Percentiles rank a stretch among this genome's conserved stretches.
These are phyloP conservation scores for Chrysanthemum lavandulifolium DNA, from an alignment of 129 eudicot genomes.

Conservation along the genomic window DNA sequence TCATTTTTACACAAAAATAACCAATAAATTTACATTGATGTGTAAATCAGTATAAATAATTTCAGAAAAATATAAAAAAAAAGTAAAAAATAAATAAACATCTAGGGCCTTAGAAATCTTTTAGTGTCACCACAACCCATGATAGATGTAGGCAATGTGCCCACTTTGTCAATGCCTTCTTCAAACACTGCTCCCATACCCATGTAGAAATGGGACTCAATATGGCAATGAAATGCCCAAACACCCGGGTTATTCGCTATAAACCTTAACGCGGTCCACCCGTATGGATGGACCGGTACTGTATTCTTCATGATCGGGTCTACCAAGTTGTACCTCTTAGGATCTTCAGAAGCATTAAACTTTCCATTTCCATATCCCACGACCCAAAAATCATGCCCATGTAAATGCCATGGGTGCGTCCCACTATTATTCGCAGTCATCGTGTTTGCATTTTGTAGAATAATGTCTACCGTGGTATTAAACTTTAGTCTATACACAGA, in stretches of 20 bases:
- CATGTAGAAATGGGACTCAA: constrained; percentile 81
- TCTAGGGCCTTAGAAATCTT: constrained; percentile 44
- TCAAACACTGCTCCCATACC: constrained; percentile 92
- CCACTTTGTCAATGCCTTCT: constrained; percentile 68
- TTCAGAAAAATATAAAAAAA: neutral
- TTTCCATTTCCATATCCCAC: constrained; percentile 83
- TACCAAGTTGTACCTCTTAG: constrained; percentile 53
- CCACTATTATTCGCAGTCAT: constrained; percentile 46
- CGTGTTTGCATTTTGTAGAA: constrained; percentile 78
- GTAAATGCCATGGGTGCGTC: constrained; percentile 96
- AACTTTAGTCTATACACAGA: constrained; percentile 52
- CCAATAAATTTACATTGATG: neutral
- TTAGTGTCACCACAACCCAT: constrained; percentile 84
- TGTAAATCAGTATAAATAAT: constrained; percentile 6
- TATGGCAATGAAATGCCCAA: constrained; percentile 96
- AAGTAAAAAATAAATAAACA: neutral
- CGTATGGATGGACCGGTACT: constrained; percentile 67
- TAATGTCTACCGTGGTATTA: constrained; percentile 63
- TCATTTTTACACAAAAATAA: constrained; percentile 6
- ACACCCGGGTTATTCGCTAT: constrained; percentile 90
- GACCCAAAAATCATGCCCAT: constrained; percentile 96
- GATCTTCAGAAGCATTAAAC: constrained; percentile 50
- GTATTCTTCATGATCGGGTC: constrained; percentile 87
- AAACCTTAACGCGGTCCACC: constrained; percentile 90
- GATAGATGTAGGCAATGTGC: constrained; percentile 55